These are phyloP conservation scores for Batkoa obscura DNA, from an alignment of 371 early-diverging fungal species.

Conservation along the genomic window DNA sequence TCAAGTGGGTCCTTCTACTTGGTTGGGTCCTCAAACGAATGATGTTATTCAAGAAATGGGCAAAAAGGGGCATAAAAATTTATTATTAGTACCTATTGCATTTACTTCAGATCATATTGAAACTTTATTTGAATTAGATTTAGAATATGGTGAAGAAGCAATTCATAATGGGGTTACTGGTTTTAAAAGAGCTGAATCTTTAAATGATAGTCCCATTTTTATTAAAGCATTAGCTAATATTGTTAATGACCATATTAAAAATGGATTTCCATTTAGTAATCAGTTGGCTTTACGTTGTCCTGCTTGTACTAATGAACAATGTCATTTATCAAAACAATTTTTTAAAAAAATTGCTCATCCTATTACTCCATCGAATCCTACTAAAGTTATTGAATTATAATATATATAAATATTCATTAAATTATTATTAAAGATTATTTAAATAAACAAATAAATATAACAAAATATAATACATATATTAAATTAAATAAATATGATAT, in stretches of 20 bases:
- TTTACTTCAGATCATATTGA: slow-evolving; percentile 94
- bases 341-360: too few species aligned
- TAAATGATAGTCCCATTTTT: slow-evolving; percentile 79
- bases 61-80: slow-evolving; percentile 48
- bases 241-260: slow-evolving; percentile 50
- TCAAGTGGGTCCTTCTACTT: slow-evolving; percentile 83
- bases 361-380: too few species aligned
- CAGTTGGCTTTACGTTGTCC: slow-evolving; percentile 72
- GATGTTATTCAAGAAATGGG: slow-evolving; percentile 59
- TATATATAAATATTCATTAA: too few species aligned
- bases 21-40: slow-evolving; percentile 84
- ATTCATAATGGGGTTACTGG: slow-evolving; percentile 59
- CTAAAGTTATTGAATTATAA: too few species aligned
- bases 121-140: slow-evolving; percentile 85
- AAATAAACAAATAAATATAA: too few species aligned
- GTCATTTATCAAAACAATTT: slow-evolving; percentile 43
- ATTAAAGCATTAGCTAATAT: slow-evolving; percentile 73
- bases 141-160: slow-evolving; percentile 74
- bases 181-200: slow-evolving; percentile 67
- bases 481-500: too few species aligned
- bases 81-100: slow-evolving; percentile 79
- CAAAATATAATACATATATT: too few species aligned
- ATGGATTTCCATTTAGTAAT: slow-evolving; percentile 22
- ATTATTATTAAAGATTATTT: too few species aligned
- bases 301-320: slow-evolving; percentile 49